Base-by-base conservation (phyloP, 495 filamentous ascomycete genomes). In the Letharia columbiana region DNA sequence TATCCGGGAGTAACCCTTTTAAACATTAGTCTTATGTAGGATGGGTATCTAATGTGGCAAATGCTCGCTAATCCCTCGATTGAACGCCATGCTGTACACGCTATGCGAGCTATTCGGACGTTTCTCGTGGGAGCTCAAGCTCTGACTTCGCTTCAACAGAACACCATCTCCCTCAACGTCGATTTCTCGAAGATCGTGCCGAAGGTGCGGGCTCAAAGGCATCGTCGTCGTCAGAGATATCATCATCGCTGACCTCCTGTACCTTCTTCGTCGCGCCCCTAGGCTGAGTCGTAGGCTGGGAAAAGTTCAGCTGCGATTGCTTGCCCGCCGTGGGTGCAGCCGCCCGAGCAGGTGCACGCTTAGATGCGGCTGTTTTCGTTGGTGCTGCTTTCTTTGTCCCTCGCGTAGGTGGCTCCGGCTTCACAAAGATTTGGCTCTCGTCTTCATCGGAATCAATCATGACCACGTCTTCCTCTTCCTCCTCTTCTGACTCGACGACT, bases 281-380 rank as follows among this genome's bases (percentile, higher is more conserved):
- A 73, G 78, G 69, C 60, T 74, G 70, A 65, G 79, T 77, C 15
- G 79, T 75, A 58, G 79, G 81, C 45, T 87, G 83, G 44, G 84
- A 83, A 72, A 96, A 96, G 71, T 82, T 87, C 23, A 96, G 76
- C 17, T 79, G 92, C 3, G 89, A 84, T 74, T 98, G 92, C 57
- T 81, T 69, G 71, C 63, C 60, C 17, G 69, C 71, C 66, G 69
- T 75, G 71, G 58, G 75, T 58, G 77, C 62, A n/a, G 79, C 70
- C 47, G 74, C 71, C 60, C 71, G 71, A 28, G 79, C 65, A 9
- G 78, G 69, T n/a, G 79, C 70, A 28, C 75, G 75, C 66, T 75
- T 80, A 20, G 70, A 61, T 20, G 75, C 74, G 42, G 75, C 57
- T 20, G 74, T 75, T 20, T 78, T 73, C 10, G 75, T 70, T 9